phyloP scores from a whole-genome alignment of 1,139 yeast genomes.

The Yarrowia galli region DNA sequence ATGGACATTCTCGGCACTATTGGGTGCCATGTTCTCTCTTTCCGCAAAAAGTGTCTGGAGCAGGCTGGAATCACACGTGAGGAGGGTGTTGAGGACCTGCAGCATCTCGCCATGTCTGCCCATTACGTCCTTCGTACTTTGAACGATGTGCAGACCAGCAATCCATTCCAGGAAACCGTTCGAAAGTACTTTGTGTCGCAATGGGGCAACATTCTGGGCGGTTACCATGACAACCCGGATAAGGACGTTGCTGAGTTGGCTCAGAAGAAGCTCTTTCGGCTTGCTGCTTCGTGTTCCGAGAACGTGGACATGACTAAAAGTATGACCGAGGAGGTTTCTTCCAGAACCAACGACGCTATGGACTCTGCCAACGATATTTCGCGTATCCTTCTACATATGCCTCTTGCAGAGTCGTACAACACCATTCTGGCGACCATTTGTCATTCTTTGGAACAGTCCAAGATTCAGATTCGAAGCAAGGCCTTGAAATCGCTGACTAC shows the following conservation, averaged over 20 bases:
- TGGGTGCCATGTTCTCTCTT: conserved; percentile 17
- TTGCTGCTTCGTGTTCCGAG: conserved; percentile 19
- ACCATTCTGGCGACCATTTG: conserved; percentile 60
- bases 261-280: neutral
- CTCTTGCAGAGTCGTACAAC: conserved; percentile 59
- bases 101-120: conserved; percentile 16
- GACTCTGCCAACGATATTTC: conserved; percentile 13
- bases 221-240: conserved; percentile 4
- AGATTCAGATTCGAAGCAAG: conserved; percentile 67
- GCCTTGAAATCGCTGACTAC: conserved; percentile 66
- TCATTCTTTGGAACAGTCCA: conserved; percentile 58
- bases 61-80: conserved; percentile 10
- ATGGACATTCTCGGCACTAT: conserved; percentile 65
- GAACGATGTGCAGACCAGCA: conserved; percentile 7
- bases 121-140: conserved; percentile 13
- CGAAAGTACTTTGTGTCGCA: conserved; percentile 26
- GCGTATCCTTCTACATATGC: conserved; percentile 40
- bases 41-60: conserved; percentile 15
- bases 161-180: conserved; percentile 12
- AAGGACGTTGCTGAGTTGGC: conserved; percentile 6
- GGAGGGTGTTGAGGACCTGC: conserved; percentile 9
- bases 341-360: neutral
- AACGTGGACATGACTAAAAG: conserved; percentile 1
- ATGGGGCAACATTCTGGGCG: conserved; percentile 31
- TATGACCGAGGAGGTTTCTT: conserved; percentile 7